A percentile compares a stretch with the other conserved stretches of the same genome.
phyloP scores from a whole-genome alignment of 2,329 filamentous ascomycete species.

The Trichoderma arundinaceum region DNA sequence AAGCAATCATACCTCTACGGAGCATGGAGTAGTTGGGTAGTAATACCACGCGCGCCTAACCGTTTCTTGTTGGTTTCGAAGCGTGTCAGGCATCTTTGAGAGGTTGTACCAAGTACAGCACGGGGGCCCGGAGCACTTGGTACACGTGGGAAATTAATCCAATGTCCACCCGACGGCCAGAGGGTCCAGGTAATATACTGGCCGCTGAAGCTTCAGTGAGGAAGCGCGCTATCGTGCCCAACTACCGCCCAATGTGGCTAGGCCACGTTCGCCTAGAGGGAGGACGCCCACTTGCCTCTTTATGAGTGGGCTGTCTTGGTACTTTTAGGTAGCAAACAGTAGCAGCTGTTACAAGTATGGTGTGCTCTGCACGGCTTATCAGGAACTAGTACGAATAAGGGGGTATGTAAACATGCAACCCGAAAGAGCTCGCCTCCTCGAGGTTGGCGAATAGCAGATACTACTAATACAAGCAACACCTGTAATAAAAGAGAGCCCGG shows the following conservation, averaged over 20 bases:
- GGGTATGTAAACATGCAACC: too few species aligned
- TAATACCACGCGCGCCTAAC: slow-evolving; percentile 23
- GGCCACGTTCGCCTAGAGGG: slow-evolving; percentile 12
- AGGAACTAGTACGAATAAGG: too few species aligned
- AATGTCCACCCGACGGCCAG: slow-evolving; percentile 19
- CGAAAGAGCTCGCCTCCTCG: too few species aligned
- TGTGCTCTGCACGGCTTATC: too few species aligned
- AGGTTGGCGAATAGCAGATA: too few species aligned
- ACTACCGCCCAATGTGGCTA: slow-evolving; percentile 27
- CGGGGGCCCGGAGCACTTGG: slow-evolving; percentile 16
- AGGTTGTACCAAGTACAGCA: slow-evolving; percentile 8
- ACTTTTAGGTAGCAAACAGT: too few species aligned
- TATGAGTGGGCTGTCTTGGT: not conserved
- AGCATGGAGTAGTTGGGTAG: slow-evolving; percentile 9
- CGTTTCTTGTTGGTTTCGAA: slow-evolving; percentile 29
- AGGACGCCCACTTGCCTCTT: not conserved
- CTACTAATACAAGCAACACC: too few species aligned
- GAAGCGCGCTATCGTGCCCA: slow-evolving; percentile 17
- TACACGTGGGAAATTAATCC: slow-evolving; percentile 27
- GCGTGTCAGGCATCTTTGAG: slow-evolving; percentile 14
- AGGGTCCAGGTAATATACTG: slow-evolving; percentile 9
- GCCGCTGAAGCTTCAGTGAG: slow-evolving; percentile 13
- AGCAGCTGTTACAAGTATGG: too few species aligned
- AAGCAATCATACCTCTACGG: not conserved
- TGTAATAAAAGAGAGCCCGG: not conserved